These are phyloP conservation scores for Leishmania aethiopica DNA, from an alignment of 208 protist genomes.

Conservation along the genomic window DNA sequence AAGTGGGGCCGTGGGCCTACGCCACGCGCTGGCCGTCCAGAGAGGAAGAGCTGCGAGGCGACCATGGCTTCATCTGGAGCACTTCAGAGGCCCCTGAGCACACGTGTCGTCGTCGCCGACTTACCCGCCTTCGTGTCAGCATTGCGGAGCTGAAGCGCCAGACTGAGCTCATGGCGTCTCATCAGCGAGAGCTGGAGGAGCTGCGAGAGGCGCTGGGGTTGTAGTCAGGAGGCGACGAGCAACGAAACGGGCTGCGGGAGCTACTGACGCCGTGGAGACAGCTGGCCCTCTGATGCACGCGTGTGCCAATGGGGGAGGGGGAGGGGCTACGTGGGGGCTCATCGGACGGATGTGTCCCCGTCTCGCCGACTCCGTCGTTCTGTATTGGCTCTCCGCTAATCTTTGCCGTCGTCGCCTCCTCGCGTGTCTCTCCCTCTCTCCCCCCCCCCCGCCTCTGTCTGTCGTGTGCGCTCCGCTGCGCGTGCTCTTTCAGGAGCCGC, in stretches of 20 bases:
- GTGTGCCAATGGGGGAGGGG: background rate
- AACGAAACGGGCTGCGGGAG: background rate
- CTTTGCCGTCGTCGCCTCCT: background rate
- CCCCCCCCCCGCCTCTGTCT: too few species aligned
- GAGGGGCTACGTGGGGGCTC: background rate
- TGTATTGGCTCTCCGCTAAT: background rate
- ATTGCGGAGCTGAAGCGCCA: conserved; percentile 35
- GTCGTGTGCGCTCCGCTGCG: background rate
- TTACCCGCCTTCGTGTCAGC: conserved; percentile 51
- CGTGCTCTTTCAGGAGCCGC: background rate
- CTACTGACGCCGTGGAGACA: background rate
- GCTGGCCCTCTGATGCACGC: background rate
- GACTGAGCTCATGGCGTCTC: conserved; percentile 25
- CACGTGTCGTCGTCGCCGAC: conserved; percentile 45
- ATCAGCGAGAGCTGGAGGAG: conserved; percentile 39
- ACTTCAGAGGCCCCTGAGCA: conserved; percentile 8
- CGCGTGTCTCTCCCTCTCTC: background rate
- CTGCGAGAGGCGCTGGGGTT: conserved; percentile 55
- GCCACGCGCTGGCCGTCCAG: conserved; percentile 55
- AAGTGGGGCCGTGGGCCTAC: conserved; percentile 67
- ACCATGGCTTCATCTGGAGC: conserved; percentile 35
- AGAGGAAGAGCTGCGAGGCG: conserved; percentile 19
- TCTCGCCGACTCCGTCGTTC: background rate
- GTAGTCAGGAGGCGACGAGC: conserved; percentile 18
- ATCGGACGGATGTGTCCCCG: background rate